These are phyloP conservation scores for Candida railenensis DNA, from an alignment of 805 yeast species.

Conservation along the genomic window DNA sequence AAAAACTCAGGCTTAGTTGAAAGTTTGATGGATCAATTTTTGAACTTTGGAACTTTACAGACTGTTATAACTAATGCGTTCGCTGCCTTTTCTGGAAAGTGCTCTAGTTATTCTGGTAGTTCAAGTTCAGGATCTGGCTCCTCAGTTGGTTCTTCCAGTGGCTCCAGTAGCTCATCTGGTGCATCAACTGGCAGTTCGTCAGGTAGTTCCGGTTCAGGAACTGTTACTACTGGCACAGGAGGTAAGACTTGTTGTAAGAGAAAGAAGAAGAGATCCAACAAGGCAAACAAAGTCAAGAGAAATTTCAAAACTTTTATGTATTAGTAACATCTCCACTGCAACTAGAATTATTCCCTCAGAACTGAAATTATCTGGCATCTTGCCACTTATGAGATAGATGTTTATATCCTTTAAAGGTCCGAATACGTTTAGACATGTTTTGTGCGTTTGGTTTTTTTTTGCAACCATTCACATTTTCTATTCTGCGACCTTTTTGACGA, in stretches of 20 bases:
- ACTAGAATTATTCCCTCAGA: too few relatives aligned
- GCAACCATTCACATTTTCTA: neutral
- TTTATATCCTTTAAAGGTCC: too few relatives aligned
- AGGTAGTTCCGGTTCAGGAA: neutral
- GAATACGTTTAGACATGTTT: too few relatives aligned
- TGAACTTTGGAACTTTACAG: slow-evolving; percentile 30
- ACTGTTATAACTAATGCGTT: slow-evolving; percentile 36
- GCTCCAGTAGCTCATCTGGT: slow-evolving; percentile 11
- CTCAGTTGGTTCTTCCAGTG: slow-evolving; percentile 11
- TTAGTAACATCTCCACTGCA: neutral
- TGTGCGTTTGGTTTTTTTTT: too few relatives aligned
- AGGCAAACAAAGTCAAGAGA: slow-evolving; percentile 1
- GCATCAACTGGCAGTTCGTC: slow-evolving; percentile 10
- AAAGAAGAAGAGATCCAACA: slow-evolving; percentile 31
- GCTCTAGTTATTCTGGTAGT: slow-evolving; percentile 13
- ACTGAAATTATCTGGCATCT: too few relatives aligned
- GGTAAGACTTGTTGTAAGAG: slow-evolving; percentile 15
- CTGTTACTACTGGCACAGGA: slow-evolving; percentile 6
- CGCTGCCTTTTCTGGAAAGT: slow-evolving; percentile 36
- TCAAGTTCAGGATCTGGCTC: slow-evolving; percentile 10
- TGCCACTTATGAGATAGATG: too few relatives aligned
- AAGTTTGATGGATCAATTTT: slow-evolving; percentile 31
- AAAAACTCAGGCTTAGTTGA: slow-evolving; percentile 31
- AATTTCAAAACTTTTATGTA: neutral
- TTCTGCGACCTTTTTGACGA: too few relatives aligned